Conservation (phyloP, 768 basidiomycete species). For the Boletus fagicola region DNA sequence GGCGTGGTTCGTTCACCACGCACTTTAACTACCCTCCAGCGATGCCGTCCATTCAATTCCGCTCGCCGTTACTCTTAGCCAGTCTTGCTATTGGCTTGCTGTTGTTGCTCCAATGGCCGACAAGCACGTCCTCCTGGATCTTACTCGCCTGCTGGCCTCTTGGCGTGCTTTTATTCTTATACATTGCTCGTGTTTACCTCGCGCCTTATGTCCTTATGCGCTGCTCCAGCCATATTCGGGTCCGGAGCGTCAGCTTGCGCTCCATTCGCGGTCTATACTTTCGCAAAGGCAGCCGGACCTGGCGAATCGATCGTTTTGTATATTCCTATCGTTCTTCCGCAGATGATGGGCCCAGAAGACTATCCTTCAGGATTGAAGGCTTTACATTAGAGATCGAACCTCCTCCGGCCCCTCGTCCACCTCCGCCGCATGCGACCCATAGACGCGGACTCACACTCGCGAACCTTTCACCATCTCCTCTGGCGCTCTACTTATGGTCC, state of each 20-base stretch:
- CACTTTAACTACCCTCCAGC: neutral
- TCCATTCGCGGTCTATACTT: conserved; percentile 78
- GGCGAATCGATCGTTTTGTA: conserved; percentile 67
- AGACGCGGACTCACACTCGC: conserved; percentile 46
- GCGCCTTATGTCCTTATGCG: conserved; percentile 61
- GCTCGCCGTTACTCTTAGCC: conserved; percentile 11
- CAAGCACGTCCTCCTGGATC: conserved; percentile 36
- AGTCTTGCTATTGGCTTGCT: conserved; percentile 12
- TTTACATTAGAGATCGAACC: conserved; percentile 49
- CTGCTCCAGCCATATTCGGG: conserved; percentile 58
- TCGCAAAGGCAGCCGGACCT: conserved; percentile 50
- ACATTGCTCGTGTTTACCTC: conserved; percentile 64
- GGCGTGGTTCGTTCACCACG: conserved; percentile 4
- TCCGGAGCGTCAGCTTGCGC: conserved; percentile 71
- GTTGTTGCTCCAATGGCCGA: conserved; percentile 23
- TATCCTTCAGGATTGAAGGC: conserved; percentile 65
- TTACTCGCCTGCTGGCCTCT: conserved; percentile 48
- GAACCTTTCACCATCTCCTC: conserved; percentile 36
- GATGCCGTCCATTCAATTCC: conserved; percentile 9
- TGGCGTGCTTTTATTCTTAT: conserved; percentile 51
- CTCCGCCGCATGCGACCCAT: conserved; percentile 23
- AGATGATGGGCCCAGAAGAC: conserved; percentile 47
- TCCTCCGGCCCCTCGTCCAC: conserved; percentile 15
- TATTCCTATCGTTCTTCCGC: conserved; percentile 52
- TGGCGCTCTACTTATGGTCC: conserved; percentile 35